Base-by-base conservation (phyloP, 2,329 filamentous ascomycete species). In the Thermothelomyces thermophilus region DNA sequence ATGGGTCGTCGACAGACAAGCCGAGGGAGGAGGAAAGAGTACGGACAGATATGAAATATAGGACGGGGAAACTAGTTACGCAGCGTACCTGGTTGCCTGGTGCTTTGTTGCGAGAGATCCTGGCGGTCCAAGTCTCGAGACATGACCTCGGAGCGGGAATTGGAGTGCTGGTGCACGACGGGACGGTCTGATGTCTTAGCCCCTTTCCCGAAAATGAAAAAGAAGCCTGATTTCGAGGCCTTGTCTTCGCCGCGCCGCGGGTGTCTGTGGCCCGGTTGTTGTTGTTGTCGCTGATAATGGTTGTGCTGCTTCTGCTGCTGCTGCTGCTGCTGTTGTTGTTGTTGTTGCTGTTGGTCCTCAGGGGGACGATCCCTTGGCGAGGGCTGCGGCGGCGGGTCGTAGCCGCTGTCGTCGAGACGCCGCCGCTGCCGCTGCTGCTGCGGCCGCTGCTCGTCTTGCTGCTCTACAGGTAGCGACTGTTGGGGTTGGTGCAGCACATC, bases 201-300 rank as follows among this genome's bases (percentile, higher is more conserved):
- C 19, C 64, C 63, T 58, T 76, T 77, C 54, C 67, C 70, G 62
- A 77, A 76, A 61, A 73, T 70, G 59, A 76, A 75, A 50, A 70
- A 68, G 63, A 77, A 76, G 56, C 71, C 70, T 59, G 70, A 70
- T 60, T 73, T 75, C 51, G 70, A 67, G n/a, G 67, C 56, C 57
- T 71, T 73, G 46, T 66, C 68, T 56, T 65, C 68, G 59, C 69
- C 70, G 56, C 64, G 60, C 50, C 63, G 61, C 51, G 58, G 58
- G 47, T 62, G 58, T 53, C 63, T 66, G 62, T 60, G 66, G 56
- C 67, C 69, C 54, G 58, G 60, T n/a, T 24, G 41, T 20, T 35
- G 41, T 17, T 44, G 41, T 30, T 42, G 51, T 43, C 46, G 44
- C 60, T 56, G 51, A n/a, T n/a, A n/a, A n/a, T n/a, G 24, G 41